Evolutionary conservation across 2,329 filamentous ascomycete species (phyloP).

Genomic region (Alternaria sp.): DNA sequence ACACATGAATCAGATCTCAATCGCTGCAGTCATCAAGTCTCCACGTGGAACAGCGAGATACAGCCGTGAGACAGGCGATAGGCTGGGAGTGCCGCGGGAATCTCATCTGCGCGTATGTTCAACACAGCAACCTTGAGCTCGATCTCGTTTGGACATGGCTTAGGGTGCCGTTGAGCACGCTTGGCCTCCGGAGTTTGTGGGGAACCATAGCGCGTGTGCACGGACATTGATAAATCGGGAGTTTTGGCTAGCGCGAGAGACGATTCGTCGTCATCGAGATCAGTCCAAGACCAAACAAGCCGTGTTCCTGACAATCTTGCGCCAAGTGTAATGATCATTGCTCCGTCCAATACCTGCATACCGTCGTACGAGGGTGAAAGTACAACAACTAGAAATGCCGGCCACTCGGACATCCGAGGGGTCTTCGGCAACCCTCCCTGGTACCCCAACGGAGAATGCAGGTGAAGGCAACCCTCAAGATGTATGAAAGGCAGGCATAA

Average conservation of each 20-base stretch:
- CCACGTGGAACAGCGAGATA: conserved; percentile 13
- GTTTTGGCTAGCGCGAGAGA: conserved; percentile 18
- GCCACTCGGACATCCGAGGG: conserved; percentile 27
- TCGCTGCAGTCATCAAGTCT: neutral
- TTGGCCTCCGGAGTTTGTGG: conserved; percentile 41
- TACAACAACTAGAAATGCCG: conserved; percentile 19
- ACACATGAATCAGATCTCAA: conserved; percentile 9
- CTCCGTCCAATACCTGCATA: conserved; percentile 5
- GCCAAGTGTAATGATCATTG: conserved; percentile 25
- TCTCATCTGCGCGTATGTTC: conserved; percentile 5
- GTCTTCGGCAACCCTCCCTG: conserved; percentile 29
- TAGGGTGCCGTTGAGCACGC: conserved; percentile 23
- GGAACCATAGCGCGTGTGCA: conserved; percentile 39
- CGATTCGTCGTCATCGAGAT: conserved; percentile 22
- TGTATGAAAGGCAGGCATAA: conserved; percentile 17
- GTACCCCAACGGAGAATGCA: conserved; percentile 30
- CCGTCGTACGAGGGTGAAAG: conserved; percentile 4
- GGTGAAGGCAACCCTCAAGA: conserved; percentile 21
- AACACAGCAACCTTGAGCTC: conserved; percentile 22
- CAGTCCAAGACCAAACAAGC: conserved; percentile 15
- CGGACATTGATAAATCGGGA: conserved; percentile 10
- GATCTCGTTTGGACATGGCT: conserved; percentile 2
- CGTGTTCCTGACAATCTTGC: conserved; percentile 20
- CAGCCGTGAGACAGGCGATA: conserved; percentile 2
- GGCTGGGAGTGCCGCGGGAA: conserved; percentile 6